phyloP scores from a whole-genome alignment of 2,329 filamentous ascomycete species.

The Aspergillus fischeri region DNA sequence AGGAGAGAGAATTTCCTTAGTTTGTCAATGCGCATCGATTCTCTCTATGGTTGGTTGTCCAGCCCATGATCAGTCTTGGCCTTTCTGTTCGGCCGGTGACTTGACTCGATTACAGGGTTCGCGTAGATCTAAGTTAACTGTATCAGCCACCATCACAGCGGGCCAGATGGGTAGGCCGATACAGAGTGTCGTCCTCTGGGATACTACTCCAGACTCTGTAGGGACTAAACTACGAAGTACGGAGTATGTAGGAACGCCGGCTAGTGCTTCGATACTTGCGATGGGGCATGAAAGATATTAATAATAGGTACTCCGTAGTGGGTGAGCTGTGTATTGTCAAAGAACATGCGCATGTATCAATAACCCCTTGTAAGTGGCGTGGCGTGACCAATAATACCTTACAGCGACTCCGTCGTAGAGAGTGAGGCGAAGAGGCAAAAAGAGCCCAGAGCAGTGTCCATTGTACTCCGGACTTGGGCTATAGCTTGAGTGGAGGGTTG shows the following conservation, averaged over 20 bases:
- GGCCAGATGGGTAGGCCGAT: no score
- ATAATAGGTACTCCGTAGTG: no score
- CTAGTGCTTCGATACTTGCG: neutral
- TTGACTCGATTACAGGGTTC: neutral
- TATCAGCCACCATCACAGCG: no score
- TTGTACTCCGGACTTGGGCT: neutral
- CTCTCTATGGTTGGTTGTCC: neutral
- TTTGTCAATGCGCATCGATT: neutral
- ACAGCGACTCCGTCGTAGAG: neutral
- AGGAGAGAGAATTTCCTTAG: no score
- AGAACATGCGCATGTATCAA: no score
- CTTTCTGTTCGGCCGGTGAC: neutral
- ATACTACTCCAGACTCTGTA: no score
- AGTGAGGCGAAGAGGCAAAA: neutral
- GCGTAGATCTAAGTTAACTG: neutral
- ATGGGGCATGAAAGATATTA: neutral
- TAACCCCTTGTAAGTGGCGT: neutral
- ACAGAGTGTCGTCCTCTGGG: no score
- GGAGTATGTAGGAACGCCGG: neutral
- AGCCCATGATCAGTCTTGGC: neutral
- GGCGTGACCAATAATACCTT: no score
- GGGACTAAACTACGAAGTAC: neutral
- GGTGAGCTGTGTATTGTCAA: no score
- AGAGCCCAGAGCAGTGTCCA: no score
- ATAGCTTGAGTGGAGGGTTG: no score